These are phyloP conservation scores for Mycena latifolia DNA, from an alignment of 768 basidiomycete genomes.

Conservation along the genomic window DNA sequence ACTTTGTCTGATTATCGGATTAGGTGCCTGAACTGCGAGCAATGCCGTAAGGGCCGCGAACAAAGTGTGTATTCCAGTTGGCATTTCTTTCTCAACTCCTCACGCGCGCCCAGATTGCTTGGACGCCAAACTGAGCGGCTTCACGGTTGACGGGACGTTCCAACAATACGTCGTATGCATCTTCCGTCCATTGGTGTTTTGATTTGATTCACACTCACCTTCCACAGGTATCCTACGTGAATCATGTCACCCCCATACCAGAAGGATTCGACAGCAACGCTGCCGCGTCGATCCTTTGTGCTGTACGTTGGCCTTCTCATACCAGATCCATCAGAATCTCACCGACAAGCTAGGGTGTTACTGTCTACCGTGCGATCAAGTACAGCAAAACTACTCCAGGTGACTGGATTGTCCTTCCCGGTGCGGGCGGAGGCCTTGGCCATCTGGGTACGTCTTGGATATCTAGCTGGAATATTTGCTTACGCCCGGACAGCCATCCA, in stretches of 20 bases:
- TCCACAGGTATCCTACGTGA: slow-evolving; percentile 77
- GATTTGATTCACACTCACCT: too few relatives aligned
- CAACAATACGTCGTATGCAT: slow-evolving; percentile 72
- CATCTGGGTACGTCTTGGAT: too few relatives aligned
- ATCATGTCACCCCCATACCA: slow-evolving; percentile 85
- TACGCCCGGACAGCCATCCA: too few relatives aligned
- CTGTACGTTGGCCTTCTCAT: slow-evolving; percentile 58
- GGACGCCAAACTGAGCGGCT: slow-evolving; percentile 72
- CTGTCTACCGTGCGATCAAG: too few relatives aligned
- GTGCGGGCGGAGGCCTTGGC: too few relatives aligned
- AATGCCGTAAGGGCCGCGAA: slow-evolving; percentile 79
- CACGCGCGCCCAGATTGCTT: slow-evolving; percentile 60
- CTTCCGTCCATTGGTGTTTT: too few relatives aligned
- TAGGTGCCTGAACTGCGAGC: slow-evolving; percentile 74
- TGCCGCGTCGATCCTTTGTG: slow-evolving; percentile 85
- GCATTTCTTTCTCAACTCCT: background rate
- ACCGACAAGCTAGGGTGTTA: too few relatives aligned
- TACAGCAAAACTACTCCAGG: too few relatives aligned
- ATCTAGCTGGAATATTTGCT: too few relatives aligned
- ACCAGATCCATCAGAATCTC: too few relatives aligned
- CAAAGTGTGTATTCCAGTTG: slow-evolving; percentile 76
- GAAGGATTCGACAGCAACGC: slow-evolving; percentile 70
- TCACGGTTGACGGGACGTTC: slow-evolving; percentile 84
- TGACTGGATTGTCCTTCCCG: too few relatives aligned
- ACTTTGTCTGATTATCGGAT: too few relatives aligned